Evolutionary conservation across 495 filamentous ascomycete species (phyloP).

Genomic region (Penicillium paxilli): DNA sequence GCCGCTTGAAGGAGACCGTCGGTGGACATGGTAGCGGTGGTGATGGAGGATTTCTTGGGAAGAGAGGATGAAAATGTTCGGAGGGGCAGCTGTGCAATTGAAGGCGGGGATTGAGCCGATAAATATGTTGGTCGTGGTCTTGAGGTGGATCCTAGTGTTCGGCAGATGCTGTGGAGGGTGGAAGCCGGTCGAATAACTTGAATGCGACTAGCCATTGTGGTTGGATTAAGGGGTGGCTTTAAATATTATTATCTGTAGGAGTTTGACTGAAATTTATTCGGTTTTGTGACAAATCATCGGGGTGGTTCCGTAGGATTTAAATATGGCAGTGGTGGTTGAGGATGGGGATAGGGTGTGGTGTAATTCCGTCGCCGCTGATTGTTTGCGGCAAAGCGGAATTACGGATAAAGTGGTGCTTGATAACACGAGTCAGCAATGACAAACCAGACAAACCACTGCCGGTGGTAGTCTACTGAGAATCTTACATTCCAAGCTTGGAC

Average conservation of each 20-base stretch:
- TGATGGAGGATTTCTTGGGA: conserved; percentile 29
- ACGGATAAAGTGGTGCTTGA: not conserved
- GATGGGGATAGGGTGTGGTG: not conserved
- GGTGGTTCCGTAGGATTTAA: not conserved
- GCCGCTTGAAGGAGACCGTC: conserved; percentile 40
- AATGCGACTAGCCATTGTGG: conserved; percentile 11
- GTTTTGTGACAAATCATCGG: not conserved
- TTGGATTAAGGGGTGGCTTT: not conserved
- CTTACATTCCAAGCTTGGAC: too few species aligned
- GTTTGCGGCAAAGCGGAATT: not conserved
- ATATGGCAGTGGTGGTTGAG: not conserved
- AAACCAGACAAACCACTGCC: too few species aligned
- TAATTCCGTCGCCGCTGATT: not conserved
- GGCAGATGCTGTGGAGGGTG: conserved; percentile 13
- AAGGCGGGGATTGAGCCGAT: conserved; percentile 10
- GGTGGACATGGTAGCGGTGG: conserved; percentile 20
- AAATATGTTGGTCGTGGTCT: not conserved
- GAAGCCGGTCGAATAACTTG: conserved; percentile 17
- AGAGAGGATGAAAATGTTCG: conserved; percentile 64
- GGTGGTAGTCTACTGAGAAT: too few species aligned
- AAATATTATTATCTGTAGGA: not conserved
- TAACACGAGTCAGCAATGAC: not conserved
- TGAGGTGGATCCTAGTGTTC: conserved; percentile 11
- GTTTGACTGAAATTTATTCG: not conserved
- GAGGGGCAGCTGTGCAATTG: conserved; percentile 29